These are phyloP conservation scores for Fusarium clavum DNA, from an alignment of 2,329 filamentous ascomycete species.

Conservation along the genomic window DNA sequence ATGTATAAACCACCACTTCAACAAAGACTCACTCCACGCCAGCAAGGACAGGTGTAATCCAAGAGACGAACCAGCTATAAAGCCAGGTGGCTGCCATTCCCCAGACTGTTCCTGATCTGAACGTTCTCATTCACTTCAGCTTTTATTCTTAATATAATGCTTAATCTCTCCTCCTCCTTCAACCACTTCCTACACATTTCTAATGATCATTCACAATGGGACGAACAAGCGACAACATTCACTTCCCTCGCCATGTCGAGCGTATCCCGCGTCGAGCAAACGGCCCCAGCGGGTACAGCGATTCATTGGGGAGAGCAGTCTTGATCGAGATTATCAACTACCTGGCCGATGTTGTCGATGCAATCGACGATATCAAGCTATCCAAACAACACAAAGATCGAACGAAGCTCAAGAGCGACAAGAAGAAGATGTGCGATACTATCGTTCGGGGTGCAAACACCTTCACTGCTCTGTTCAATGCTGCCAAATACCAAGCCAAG, in stretches of 20 bases:
- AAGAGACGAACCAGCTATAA: constrained; percentile 18
- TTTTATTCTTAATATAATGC: constrained; percentile 13
- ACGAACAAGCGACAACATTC: constrained; percentile 32
- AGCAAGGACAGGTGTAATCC: background rate
- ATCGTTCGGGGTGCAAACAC: constrained; percentile 31
- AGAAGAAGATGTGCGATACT: constrained; percentile 29
- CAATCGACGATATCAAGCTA: constrained; percentile 32
- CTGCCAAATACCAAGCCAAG: constrained; percentile 32
- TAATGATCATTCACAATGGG: constrained; percentile 30
- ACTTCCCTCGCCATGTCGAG: constrained; percentile 33
- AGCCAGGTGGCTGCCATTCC: background rate
- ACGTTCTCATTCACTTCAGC: constrained; percentile 1
- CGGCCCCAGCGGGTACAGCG: constrained; percentile 26
- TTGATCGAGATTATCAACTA: constrained; percentile 38
- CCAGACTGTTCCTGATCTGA: background rate
- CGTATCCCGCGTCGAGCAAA: constrained; percentile 29
- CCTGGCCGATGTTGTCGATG: constrained; percentile 33
- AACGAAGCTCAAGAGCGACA: constrained; percentile 25
- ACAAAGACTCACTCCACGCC: constrained; percentile 6
- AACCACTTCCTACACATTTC: background rate
- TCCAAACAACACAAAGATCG: constrained; percentile 28
- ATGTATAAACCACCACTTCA: constrained; percentile 33
- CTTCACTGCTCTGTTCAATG: constrained; percentile 31
- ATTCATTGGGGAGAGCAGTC: constrained; percentile 32
- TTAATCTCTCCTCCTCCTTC: background rate